These are phyloP conservation scores for Fragosphaeria purpurea DNA, from an alignment of 2,329 filamentous ascomycete species.

Conservation along the genomic window DNA sequence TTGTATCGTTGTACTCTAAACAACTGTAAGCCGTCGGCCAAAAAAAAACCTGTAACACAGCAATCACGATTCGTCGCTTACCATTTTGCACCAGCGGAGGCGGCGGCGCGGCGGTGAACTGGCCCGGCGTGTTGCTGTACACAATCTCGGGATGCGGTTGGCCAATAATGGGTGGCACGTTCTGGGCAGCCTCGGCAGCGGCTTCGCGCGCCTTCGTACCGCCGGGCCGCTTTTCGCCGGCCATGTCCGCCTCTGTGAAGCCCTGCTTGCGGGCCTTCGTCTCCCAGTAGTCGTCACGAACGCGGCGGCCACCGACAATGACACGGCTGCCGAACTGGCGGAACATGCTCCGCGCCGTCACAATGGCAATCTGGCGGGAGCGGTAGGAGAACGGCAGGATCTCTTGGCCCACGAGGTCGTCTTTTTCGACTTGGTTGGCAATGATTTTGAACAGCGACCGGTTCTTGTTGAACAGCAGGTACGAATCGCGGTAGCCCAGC, in stretches of 20 bases:
- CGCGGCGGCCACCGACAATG: constrained; percentile 78
- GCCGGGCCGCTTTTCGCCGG: constrained; percentile 91
- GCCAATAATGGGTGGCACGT: constrained; percentile 50
- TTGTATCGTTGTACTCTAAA: constrained; percentile 65
- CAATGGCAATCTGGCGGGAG: constrained; percentile 96
- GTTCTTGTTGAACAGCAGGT: constrained; percentile 97
- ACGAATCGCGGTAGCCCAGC: constrained; percentile 91
- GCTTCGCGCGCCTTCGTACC: constrained; percentile 81
- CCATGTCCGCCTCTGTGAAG: constrained; percentile 92
- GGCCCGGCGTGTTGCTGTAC: constrained; percentile 64
- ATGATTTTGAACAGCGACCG: constrained; percentile 96
- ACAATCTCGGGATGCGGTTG: constrained; percentile 77
- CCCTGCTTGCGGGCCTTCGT: constrained; percentile 94
- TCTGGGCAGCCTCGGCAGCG: constrained; percentile 57
- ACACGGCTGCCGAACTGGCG: constrained; percentile 94
- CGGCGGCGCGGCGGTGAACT: constrained; percentile 57
- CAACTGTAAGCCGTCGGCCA: too few relatives aligned
- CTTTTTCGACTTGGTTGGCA: constrained; percentile 89
- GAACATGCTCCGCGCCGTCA: constrained; percentile 97
- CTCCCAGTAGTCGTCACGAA: constrained; percentile 98
- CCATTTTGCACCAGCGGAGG: constrained; percentile 57
- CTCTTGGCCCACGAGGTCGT: constrained; percentile 89
- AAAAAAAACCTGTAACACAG: too few relatives aligned
- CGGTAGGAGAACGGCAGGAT: constrained; percentile 95
- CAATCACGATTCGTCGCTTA: constrained; percentile 30